Base-by-base conservation (phyloP, 257 asterid genomes). In the Cinchona pubescens region DNA sequence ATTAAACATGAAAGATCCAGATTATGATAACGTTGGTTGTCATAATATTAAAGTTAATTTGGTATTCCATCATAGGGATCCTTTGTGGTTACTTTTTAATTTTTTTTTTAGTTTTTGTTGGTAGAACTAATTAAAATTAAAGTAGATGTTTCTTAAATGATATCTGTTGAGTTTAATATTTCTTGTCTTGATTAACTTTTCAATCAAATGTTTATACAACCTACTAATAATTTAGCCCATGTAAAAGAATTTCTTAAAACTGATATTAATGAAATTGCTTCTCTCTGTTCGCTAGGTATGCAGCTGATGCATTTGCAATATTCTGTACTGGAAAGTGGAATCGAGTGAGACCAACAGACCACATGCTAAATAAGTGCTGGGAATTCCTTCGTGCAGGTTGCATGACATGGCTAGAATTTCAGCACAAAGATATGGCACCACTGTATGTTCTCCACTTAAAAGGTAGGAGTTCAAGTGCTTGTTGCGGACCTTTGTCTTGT, bases 281-380 rank as follows among this genome's bases (percentile, higher is more conserved):
- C 37, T 76, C 16, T 62, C 75, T 64, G 45, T 65, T 3, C 18
- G 46, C 73, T 84, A 91, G 90, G 84, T 90, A 92, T 84, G 96
- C 95, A 32, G 95, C 96, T 45, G 96, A 90, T 87, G 97, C 96
- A 29, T 88, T 87, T 83, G 97, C 95, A 67, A 90, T 90, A 78
- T 87, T 92, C 74, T 87, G 87, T 76, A 86, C 88, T 0, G 97
- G 93, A 53, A 87, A 84, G 72, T 90, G 97, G 93, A 83, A 88
- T 38, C 82, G 84, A 2, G 88, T 93, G 38, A 75, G 13, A 62
- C 97, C 98, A 16, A 23, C 45, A 0, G 94, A 93, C 84, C 92
- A 91, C 74, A 90, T 84, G 97, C 96, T 93, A 45, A 89, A 75
- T 61, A 83, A 79, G 74, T 93, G 90, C 74, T 93, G 96, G 96